Evolutionary conservation across 1,284 basidiomycete genomes (phyloP).

Genomic region (Ustilago sp.): DNA sequence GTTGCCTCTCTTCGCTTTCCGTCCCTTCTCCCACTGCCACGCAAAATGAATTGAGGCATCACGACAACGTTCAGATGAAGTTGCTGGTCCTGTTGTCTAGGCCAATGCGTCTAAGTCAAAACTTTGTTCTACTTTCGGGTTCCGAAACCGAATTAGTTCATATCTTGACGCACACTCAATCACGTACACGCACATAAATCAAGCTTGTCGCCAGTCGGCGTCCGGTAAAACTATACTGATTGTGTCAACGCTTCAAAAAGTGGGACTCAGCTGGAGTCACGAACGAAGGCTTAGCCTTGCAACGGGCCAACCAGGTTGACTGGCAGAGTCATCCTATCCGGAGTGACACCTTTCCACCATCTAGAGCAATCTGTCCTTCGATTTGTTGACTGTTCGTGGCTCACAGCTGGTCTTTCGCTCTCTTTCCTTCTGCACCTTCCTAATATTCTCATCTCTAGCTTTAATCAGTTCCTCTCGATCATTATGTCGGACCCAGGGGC

Average conservation of each 20-base stretch:
- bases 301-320: background rate
- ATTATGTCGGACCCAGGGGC: background rate
- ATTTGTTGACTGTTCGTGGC: background rate
- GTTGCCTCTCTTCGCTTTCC: background rate
- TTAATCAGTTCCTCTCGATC: background rate
- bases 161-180: conserved; percentile 11
- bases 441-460: background rate
- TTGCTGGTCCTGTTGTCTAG: background rate
- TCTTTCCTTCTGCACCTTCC: background rate
- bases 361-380: background rate
- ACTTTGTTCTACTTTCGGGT: conserved; percentile 14
- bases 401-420: background rate
- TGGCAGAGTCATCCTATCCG: background rate
- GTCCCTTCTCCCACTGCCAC: background rate
- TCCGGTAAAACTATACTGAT: conserved; percentile 9
- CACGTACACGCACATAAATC: background rate
- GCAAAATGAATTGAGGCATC: conserved; percentile 3
- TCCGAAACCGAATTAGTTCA: conserved; percentile 17
- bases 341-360: background rate
- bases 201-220: conserved; percentile 14
- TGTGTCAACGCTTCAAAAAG: background rate
- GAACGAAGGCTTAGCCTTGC: background rate
- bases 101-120: background rate
- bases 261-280: background rate
- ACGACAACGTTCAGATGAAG: background rate